Base-by-base conservation (phyloP, 148 eudicot genomes). In the Simmondsia chinensis region DNA sequence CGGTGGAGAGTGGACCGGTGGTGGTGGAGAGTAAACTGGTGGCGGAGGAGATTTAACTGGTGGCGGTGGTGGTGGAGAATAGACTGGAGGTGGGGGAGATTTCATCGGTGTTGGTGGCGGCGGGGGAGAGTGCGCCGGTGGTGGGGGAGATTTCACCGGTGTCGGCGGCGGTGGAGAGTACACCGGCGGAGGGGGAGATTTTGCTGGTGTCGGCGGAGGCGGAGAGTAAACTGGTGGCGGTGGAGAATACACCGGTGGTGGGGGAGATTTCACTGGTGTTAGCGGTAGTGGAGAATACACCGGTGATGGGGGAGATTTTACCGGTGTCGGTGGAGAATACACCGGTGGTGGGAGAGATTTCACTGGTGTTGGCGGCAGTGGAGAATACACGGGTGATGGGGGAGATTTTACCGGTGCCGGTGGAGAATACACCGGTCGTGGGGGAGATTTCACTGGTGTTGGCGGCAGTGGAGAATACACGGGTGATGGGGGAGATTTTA, bases 261-360 rank as follows among this genome's bases (percentile, higher is more conserved):
- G 59, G 1, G 57, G n/a, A n/a, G n/a, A n/a, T n/a, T n/a, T n/a
- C n/a, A n/a, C n/a, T n/a, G n/a, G n/a, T n/a, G n/a, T n/a, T n/a
- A n/a, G 65, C 10, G 62, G 52, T 13, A 20, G 20, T 0, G 51
- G 33, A 13, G 54, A 41, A 26, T 0, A 11, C 0, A 43, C 18
- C 6, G 31, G 43, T 27, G 77, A 57, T n/a, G 73, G 69, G 5
- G 75, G 65, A 1, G 62, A 48, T 4, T 37, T 46, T 1, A 46
- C 33, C 21, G 61, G 56, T 14, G 65, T 57, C 26, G 64, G 44
- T 0, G 68, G 68, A 1, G 66, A 50, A 1, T 12, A 24, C 1
- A 57, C 52, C 0, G 57, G 58, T 5, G 69, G 63, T 15, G 69
- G 57, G 0, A 57, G 63, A 0, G 41, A 56, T 3, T 13, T n/a